Evolutionary conservation across 805 yeast genomes (phyloP).

Genomic region (Brettanomyces sp.): DNA sequence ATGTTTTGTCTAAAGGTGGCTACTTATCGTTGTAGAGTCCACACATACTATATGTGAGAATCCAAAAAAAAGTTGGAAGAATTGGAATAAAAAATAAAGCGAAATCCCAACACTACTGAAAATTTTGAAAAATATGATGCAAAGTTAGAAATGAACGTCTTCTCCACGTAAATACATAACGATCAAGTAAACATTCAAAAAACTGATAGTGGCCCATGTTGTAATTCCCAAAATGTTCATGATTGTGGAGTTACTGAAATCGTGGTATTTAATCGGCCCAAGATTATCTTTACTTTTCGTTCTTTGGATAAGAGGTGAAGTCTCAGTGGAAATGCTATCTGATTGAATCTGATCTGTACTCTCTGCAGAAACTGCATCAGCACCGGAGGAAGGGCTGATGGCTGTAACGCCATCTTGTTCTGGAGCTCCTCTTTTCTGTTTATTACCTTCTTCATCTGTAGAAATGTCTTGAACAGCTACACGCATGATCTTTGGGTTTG

Average conservation of each 20-base stretch:
- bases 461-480: constrained; percentile 26
- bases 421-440: not conserved
- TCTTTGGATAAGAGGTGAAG: constrained; percentile 6
- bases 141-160: constrained; percentile 23
- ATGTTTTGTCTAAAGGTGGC: no score
- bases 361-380: constrained; percentile 1
- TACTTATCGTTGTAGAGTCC: no score
- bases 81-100: not conserved
- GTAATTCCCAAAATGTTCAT: constrained; percentile 40
- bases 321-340: not conserved
- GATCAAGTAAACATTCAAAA: constrained; percentile 54
- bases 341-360: not conserved
- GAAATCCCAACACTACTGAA: not conserved
- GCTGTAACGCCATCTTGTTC: not conserved
- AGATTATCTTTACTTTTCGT: constrained; percentile 8
- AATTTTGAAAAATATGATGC: not conserved
- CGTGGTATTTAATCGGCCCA: constrained; percentile 25
- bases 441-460: not conserved
- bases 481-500: constrained; percentile 59
- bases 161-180: constrained; percentile 25
- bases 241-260: constrained; percentile 56
- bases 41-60: no score
- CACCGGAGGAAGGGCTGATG: not conserved
- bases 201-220: constrained; percentile 65
- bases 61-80: no score